These are phyloP conservation scores for Asterophora parasitica DNA, from an alignment of 768 basidiomycete genomes.

Conservation along the genomic window DNA sequence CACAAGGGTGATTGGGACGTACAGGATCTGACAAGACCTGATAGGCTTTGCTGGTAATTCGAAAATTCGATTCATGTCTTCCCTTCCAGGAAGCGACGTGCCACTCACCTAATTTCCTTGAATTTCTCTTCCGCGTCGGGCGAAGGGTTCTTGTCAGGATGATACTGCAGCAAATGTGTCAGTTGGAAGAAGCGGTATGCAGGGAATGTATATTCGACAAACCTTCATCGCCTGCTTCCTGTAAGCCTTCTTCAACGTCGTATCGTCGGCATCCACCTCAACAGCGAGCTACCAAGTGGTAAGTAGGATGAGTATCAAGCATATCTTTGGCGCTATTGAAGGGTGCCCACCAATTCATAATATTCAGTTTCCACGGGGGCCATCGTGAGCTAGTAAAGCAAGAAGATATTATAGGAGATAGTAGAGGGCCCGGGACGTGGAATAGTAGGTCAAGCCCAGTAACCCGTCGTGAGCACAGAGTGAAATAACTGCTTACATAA, in stretches of 20 bases:
- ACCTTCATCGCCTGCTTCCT: conserved; percentile 93
- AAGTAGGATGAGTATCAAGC: conserved; percentile 5
- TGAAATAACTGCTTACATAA: too few relatives aligned
- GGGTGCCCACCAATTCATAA: conserved; percentile 67
- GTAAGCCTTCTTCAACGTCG: conserved; percentile 90
- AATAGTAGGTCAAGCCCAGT: background rate
- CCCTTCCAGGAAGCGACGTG: background rate
- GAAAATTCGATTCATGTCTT: background rate
- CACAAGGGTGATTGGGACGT: conserved; percentile 23
- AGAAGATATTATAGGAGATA: conserved; percentile 14
- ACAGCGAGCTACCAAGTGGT: conserved; percentile 60
- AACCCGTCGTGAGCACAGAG: too few relatives aligned
- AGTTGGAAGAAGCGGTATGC: background rate
- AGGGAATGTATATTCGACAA: background rate
- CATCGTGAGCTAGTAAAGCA: conserved; percentile 36
- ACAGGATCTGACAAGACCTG: conserved; percentile 86
- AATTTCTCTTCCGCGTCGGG: conserved; percentile 95
- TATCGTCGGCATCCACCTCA: conserved; percentile 67
- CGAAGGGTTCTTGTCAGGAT: conserved; percentile 92
- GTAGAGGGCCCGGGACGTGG: conserved; percentile 13
- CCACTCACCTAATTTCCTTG: conserved; percentile 85
- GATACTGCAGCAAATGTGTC: conserved; percentile 52
- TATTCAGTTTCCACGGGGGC: conserved; percentile 89
- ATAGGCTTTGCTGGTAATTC: conserved; percentile 76
- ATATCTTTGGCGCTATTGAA: background rate